These are phyloP conservation scores for Groenewaldozyma tartarivorans DNA, from an alignment of 805 yeast species.

Conservation along the genomic window DNA sequence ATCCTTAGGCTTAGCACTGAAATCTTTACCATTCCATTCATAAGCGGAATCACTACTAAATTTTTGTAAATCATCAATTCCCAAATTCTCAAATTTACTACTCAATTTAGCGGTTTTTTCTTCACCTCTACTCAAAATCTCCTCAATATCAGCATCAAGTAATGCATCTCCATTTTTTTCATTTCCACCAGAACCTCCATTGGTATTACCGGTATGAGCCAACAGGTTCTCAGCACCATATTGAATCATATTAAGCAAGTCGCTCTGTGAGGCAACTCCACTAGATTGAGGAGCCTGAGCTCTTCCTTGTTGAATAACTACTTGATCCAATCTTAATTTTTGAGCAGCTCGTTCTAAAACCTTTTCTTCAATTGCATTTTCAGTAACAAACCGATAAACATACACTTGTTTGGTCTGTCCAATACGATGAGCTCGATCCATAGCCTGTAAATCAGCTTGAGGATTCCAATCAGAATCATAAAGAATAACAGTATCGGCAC, in stretches of 20 bases:
- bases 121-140: constrained; percentile 69
- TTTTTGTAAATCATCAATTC: constrained; percentile 87
- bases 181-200: not conserved
- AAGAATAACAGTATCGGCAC: constrained; percentile 82
- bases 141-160: constrained; percentile 71
- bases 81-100: constrained; percentile 74
- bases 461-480: constrained; percentile 98
- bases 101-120: constrained; percentile 71
- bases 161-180: not conserved
- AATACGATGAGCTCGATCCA: constrained; percentile 97
- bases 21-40: constrained; percentile 93
- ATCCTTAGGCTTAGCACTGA: constrained; percentile 25
- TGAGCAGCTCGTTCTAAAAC: constrained; percentile 95
- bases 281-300: constrained; percentile 34
- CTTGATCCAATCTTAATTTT: constrained; percentile 81
- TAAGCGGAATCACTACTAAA: constrained; percentile 85
- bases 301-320: constrained; percentile 91
- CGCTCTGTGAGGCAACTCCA: constrained; percentile 41
- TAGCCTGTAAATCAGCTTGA: constrained; percentile 94
- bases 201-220: constrained; percentile 29
- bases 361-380: constrained; percentile 92
- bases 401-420: constrained; percentile 95
- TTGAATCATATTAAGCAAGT: constrained; percentile 88
- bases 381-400: constrained; percentile 89
- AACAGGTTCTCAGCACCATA: constrained; percentile 91